Conservation (phyloP, 2,329 filamentous ascomycete genomes). For the Emydomyces testavorans region DNA sequence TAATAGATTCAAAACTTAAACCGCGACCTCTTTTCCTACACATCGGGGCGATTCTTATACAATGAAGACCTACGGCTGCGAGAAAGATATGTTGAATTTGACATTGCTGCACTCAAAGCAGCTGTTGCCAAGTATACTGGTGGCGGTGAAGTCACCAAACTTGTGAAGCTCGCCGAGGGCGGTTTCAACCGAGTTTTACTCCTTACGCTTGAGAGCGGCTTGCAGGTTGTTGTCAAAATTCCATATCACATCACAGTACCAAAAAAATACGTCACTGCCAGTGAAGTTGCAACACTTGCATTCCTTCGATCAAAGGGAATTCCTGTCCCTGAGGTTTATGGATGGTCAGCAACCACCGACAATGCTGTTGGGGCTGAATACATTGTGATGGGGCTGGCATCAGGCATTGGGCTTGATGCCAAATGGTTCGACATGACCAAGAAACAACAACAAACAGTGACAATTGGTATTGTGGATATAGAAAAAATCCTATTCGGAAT, state of each 20-base stretch:
- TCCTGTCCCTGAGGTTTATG: constrained; percentile 28
- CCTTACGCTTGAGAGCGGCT: constrained; percentile 18
- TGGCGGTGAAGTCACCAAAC: constrained; percentile 10
- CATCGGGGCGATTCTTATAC: constrained; percentile 23
- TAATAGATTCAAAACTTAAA: neutral
- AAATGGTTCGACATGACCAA: constrained; percentile 22
- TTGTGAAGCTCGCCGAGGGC: constrained; percentile 19
- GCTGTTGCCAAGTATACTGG: constrained; percentile 9
- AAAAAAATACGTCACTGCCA: constrained; percentile 25
- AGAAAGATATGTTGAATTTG: constrained; percentile 20
- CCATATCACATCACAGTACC: constrained; percentile 26
- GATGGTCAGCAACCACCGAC: constrained; percentile 24
- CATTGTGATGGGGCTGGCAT: constrained; percentile 29
- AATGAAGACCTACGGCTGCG: constrained; percentile 19
- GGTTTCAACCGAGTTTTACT: constrained; percentile 20
- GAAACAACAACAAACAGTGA: constrained; percentile 12
- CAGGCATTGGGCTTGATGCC: constrained; percentile 24
- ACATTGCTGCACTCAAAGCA: constrained; percentile 17
- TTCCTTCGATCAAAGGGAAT: constrained; percentile 25
- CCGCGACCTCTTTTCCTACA: constrained; percentile 21
- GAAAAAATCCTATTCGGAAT: constrained; percentile 18
- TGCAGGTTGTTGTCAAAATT: constrained; percentile 25
- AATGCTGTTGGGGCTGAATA: constrained; percentile 33
- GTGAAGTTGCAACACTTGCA: constrained; percentile 31
- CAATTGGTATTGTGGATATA: constrained; percentile 18